Evolutionary conservation across 129 eudicot species (phyloP).

Genomic region (Tanacetum coccineum): DNA sequence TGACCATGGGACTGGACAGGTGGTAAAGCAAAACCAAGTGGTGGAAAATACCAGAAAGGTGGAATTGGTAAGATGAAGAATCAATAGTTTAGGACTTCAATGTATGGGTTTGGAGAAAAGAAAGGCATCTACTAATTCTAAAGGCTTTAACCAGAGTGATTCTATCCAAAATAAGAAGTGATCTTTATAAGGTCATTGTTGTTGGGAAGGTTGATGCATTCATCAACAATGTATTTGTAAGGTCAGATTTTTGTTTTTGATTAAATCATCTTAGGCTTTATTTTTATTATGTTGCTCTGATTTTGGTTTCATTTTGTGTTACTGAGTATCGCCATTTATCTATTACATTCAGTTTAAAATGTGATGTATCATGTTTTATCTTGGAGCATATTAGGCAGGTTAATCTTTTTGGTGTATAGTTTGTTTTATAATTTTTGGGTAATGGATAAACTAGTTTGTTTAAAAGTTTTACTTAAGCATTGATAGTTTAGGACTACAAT

Average conservation of each 20-base stretch:
- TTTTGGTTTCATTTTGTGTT: slow-evolving; percentile 3
- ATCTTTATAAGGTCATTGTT: background rate
- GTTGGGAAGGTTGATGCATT: too few species aligned
- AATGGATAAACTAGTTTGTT: too few species aligned
- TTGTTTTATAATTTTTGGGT: too few species aligned
- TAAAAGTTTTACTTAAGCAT: too few species aligned
- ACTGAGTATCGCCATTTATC: background rate
- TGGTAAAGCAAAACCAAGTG: slow-evolving; percentile 52
- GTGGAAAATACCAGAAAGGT: slow-evolving; percentile 62
- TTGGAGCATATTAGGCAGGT: background rate
- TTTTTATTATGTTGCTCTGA: slow-evolving; percentile 6
- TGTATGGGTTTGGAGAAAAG: slow-evolving; percentile 81
- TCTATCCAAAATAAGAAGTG: slow-evolving; percentile 44
- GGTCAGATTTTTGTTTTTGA: slow-evolving; percentile 21
- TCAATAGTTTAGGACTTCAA: slow-evolving; percentile 55
- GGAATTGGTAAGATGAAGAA: slow-evolving; percentile 50
- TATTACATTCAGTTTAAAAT: background rate
- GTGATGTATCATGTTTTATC: background rate
- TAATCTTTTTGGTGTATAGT: background rate
- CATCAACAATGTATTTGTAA: too few species aligned
- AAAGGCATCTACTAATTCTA: slow-evolving; percentile 70
- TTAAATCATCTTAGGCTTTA: background rate
- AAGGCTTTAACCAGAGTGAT: slow-evolving; percentile 44
- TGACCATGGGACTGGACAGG: slow-evolving; percentile 76
- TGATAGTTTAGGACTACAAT: too few species aligned